Conservation (phyloP, 2,329 filamentous ascomycete genomes). For the Claviceps spartinae region DNA sequence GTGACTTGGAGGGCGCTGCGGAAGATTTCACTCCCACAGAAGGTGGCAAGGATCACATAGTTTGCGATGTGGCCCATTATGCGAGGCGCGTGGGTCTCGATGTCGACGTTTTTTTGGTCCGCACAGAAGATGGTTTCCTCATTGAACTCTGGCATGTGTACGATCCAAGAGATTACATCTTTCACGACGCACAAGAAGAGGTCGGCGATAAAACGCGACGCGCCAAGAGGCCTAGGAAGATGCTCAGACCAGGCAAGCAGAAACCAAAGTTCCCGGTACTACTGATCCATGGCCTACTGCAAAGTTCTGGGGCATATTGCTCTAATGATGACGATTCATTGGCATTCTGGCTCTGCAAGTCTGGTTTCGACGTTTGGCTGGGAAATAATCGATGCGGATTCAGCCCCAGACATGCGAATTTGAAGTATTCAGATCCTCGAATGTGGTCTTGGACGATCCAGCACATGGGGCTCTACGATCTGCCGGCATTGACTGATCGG, state of each 20-base stretch:
- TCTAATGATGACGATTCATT: slow-evolving; percentile 80
- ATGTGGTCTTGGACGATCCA: slow-evolving; percentile 98
- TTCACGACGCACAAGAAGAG: not conserved
- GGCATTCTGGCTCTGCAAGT: slow-evolving; percentile 84
- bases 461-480: slow-evolving; percentile 83
- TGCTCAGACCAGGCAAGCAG: slow-evolving; percentile 23
- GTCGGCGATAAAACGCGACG: not conserved
- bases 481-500: slow-evolving; percentile 66
- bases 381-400: slow-evolving; percentile 90
- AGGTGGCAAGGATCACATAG: slow-evolving; percentile 64
- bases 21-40: slow-evolving; percentile 61
- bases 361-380: slow-evolving; percentile 89
- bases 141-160: slow-evolving; percentile 83
- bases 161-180: slow-evolving; percentile 60
- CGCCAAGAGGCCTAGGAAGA: slow-evolving; percentile 21
- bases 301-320: slow-evolving; percentile 80
- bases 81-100: slow-evolving; percentile 78
- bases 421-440: slow-evolving; percentile 63
- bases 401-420: slow-evolving; percentile 57
- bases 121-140: slow-evolving; percentile 89
- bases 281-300: slow-evolving; percentile 76
- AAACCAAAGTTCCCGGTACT: slow-evolving; percentile 67
- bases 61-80: slow-evolving; percentile 75
- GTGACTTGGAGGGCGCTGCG: slow-evolving; percentile 29
- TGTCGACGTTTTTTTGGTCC: slow-evolving; percentile 67